These are phyloP conservation scores for Earliella scabrosa DNA, from an alignment of 1,284 basidiomycete genomes.

Conservation along the genomic window DNA sequence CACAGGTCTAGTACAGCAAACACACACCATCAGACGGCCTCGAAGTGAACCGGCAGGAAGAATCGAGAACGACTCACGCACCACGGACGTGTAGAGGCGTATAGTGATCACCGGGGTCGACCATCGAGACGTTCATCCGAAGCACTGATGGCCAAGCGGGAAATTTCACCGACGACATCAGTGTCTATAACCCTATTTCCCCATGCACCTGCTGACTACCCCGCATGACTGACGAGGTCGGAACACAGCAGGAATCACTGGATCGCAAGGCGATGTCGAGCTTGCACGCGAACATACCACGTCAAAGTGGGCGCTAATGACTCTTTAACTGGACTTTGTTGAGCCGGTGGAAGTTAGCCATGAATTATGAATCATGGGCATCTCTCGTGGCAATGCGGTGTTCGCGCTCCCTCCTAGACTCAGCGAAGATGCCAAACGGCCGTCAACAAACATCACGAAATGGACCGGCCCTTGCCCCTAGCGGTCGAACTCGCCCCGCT, in stretches of 20 bases:
- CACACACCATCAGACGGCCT: background rate
- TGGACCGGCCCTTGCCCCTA: too few species aligned
- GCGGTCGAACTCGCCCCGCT: too few species aligned
- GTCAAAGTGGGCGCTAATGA: too few species aligned
- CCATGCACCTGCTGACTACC: conserved; percentile 3
- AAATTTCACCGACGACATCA: conserved; percentile 13
- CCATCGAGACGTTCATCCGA: background rate
- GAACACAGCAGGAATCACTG: background rate
- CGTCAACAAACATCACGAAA: too few species aligned
- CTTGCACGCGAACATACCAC: too few species aligned
- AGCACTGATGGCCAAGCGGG: background rate
- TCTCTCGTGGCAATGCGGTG: too few species aligned
- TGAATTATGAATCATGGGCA: too few species aligned
- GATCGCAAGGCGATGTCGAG: background rate
- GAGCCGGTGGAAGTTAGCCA: too few species aligned
- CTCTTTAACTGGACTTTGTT: too few species aligned
- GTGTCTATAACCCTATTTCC: background rate
- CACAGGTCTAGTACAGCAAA: background rate
- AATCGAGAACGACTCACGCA: background rate
- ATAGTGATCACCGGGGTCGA: background rate
- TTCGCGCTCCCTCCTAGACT: too few species aligned
- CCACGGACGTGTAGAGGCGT: background rate
- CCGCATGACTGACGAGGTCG: conserved; percentile 1
- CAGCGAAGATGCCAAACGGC: too few species aligned
- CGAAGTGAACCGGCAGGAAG: background rate